Conservation (phyloP, 1,284 basidiomycete species). For the Papiliotrema fonsecae region DNA sequence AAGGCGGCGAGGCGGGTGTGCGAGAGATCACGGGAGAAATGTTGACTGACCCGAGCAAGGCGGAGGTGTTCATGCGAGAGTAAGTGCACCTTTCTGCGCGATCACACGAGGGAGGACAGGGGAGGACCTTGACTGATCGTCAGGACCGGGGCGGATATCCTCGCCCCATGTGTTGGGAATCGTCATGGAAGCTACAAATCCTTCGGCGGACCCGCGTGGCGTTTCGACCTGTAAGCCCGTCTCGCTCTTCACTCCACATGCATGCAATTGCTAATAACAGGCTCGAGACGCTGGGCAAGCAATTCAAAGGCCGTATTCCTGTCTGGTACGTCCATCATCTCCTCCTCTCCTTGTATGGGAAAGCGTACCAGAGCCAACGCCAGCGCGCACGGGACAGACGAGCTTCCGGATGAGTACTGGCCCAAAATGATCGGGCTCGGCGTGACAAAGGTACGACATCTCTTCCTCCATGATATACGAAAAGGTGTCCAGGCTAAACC, state of each 20-base stretch:
- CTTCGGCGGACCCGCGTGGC: slow-evolving; percentile 34
- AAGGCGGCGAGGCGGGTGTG: slow-evolving; percentile 51
- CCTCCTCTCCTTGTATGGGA: neutral
- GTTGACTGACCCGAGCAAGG: slow-evolving; percentile 48
- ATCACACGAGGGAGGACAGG: neutral
- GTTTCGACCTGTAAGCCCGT: slow-evolving; percentile 32
- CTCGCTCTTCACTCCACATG: neutral
- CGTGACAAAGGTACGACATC: slow-evolving; percentile 35
- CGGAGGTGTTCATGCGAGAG: slow-evolving; percentile 45
- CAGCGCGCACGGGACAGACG: slow-evolving; percentile 47
- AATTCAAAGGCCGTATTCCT: slow-evolving; percentile 16
- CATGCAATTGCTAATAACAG: neutral
- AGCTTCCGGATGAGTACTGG: slow-evolving; percentile 44
- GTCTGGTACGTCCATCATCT: slow-evolving; percentile 3
- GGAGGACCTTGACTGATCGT: neutral
- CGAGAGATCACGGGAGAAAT: slow-evolving; percentile 49
- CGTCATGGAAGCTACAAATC: slow-evolving; percentile 48
- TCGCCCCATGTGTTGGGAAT: slow-evolving; percentile 50
- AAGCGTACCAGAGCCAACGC: neutral
- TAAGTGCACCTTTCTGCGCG: slow-evolving; percentile 10
- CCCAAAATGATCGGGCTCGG: slow-evolving; percentile 40
- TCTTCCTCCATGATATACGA: too few relatives aligned
- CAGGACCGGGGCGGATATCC: slow-evolving; percentile 49
- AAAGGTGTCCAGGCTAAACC: neutral
- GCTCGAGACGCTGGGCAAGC: slow-evolving; percentile 11